A percentile compares a stretch with the other conserved stretches of the same genome.
phyloP scores from a whole-genome alignment of 2,329 filamentous ascomycete species.

The Penicillium sp. region DNA sequence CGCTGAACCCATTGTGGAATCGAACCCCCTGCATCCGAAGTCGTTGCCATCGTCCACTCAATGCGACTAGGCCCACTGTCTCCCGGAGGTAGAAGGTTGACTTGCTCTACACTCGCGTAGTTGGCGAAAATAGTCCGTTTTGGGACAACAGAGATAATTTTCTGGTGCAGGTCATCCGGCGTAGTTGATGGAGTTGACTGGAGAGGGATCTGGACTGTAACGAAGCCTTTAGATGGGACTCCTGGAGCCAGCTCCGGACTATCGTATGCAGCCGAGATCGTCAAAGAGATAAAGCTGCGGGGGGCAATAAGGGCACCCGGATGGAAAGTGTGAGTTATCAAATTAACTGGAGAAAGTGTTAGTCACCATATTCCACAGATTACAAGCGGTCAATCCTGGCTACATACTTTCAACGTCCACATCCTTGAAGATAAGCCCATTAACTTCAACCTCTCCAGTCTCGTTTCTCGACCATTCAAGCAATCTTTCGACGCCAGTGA shows the following conservation, averaged over 20 bases:
- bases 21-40: conserved; percentile 36
- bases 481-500: conserved; percentile 30
- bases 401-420: conserved; percentile 29
- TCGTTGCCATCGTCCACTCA: conserved; percentile 41
- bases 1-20: conserved; percentile 40
- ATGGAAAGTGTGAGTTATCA: conserved; percentile 39
- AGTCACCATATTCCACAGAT: neutral
- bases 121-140: conserved; percentile 31
- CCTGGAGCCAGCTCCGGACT: neutral
- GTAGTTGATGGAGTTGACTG: conserved; percentile 10
- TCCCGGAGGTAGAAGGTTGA: conserved; percentile 11
- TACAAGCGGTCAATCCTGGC: neutral
- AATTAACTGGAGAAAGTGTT: conserved; percentile 29
- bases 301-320: conserved; percentile 32
- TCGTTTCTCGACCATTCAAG: conserved; percentile 28
- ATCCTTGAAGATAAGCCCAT: conserved; percentile 9
- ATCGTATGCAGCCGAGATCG: conserved; percentile 29
- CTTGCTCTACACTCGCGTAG: conserved; percentile 38
- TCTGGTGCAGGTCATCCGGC: conserved; percentile 18
- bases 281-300: conserved; percentile 34
- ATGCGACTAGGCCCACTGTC: conserved; percentile 6
- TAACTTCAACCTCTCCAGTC: conserved; percentile 12
- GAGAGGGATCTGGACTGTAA: conserved; percentile 37
- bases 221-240: conserved; percentile 23
- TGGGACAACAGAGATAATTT: conserved; percentile 23